Evolutionary conservation across 2,329 filamentous ascomycete genomes (phyloP), one percentile per base, ranked within the genome.

Genomic region (Diatrype stigma): DNA sequence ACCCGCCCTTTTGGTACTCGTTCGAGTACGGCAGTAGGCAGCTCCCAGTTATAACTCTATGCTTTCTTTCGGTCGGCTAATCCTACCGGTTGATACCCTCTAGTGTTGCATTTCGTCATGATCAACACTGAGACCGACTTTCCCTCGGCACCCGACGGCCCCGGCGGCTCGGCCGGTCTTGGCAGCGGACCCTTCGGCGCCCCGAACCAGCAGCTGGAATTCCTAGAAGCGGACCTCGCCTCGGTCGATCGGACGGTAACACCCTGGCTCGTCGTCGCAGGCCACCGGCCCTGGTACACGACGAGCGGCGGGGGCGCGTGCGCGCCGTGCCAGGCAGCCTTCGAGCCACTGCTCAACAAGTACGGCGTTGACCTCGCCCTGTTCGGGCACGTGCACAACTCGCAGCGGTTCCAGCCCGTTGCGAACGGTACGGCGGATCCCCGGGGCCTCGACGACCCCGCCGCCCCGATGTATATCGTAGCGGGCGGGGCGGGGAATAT

Each of bases 121-220:
- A 71, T 82, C 53, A 67, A 82, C 67, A 82, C 78, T 0, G 79
- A 82, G 57, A 82, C 79, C 2, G 79, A 82, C 63, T 81, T 82
- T 54, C 57, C 70, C 3, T 50, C 71, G 42, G 78, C 77, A 0
- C 79, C 79, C 0, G 76, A 79, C 48, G 67, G 63, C 0, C 61
- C 61, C 0, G 70, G 61, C 6, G 75, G 74, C 1, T 72, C 70
- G 0, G 70, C 73, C 0, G 55, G 66, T 8, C 60, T 81, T 1
- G 61, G 76, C 58, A 61, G 67, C 37, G 79, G 79, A 0, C 78
- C 78, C 0, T 82, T 82, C 57, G 78, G 78, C 28, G 51, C 52
- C 1, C 35, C 63, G 0, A 63, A 69, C 51, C 78, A 82, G 61
- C 80, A 83, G 62, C 67, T 80, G 2, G 68, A 74, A 0, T 84